phyloP scores from a whole-genome alignment of 192 early-diverging fungal genomes.

The Umbelopsis ramanniana region DNA sequence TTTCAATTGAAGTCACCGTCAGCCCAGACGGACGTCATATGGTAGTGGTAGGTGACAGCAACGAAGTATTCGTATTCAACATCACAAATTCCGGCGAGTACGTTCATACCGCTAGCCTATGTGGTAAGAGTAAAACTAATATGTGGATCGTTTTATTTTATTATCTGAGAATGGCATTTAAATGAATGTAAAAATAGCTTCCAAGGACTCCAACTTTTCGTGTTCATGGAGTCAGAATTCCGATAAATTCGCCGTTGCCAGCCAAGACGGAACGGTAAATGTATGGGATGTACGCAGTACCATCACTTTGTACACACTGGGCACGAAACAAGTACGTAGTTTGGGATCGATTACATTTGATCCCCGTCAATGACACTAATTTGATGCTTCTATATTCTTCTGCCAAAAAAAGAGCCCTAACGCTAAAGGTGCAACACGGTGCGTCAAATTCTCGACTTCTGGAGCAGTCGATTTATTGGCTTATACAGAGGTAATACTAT shows the following conservation, averaged over 20 bases:
- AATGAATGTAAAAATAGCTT: constrained; percentile 44
- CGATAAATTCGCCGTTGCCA: constrained; percentile 94
- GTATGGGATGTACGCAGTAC: constrained; percentile 91
- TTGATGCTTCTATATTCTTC: too few relatives aligned
- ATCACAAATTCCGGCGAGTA: constrained; percentile 71
- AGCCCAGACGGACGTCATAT: constrained; percentile 92
- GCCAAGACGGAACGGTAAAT: constrained; percentile 89
- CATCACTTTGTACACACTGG: constrained; percentile 77
- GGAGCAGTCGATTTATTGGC: constrained; percentile 87
- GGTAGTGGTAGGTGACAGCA: constrained; percentile 91
- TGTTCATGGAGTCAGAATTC: constrained; percentile 95
- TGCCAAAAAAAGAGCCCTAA: constrained; percentile 51
- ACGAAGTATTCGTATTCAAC: constrained; percentile 85
- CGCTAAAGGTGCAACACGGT: constrained; percentile 75
- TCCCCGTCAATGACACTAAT: constrained; percentile 3
- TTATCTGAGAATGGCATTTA: neutral
- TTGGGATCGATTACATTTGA: neutral
- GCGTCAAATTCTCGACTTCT: constrained; percentile 91
- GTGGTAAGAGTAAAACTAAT: constrained; percentile 19
- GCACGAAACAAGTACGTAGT: constrained; percentile 64
- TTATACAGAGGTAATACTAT: constrained; percentile 60
- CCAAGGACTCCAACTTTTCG: constrained; percentile 88
- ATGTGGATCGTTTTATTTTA: neutral
- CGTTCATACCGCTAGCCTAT: constrained; percentile 29
- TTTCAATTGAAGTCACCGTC: constrained; percentile 62